A percentile compares a stretch with the other conserved stretches of the same genome.
Evolutionary conservation across 108 stramenopile species (phyloP).

Genomic region (Skeletonema marinoi): DNA sequence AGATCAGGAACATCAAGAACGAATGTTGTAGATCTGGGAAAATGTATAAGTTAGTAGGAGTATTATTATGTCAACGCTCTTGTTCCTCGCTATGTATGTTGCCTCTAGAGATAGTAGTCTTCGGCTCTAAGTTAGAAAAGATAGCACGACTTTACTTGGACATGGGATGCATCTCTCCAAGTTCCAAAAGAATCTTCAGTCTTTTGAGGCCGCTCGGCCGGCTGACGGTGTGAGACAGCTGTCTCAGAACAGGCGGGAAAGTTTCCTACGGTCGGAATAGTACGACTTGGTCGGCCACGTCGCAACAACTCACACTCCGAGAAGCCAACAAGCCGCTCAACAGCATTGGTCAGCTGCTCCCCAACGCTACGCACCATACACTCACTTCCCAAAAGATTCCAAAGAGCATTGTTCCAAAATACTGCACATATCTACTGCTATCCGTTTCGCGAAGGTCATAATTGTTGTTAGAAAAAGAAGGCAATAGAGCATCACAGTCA

Average conservation of each 20-base stretch:
- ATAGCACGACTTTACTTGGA: no score
- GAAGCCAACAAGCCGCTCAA: background rate
- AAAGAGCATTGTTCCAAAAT: background rate
- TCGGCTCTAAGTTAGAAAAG: no score
- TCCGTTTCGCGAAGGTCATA: background rate
- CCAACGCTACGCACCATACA: background rate
- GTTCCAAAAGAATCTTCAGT: background rate
- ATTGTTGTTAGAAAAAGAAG: background rate
- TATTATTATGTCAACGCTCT: background rate
- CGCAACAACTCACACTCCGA: background rate
- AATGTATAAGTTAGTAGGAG: background rate
- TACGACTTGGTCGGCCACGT: background rate
- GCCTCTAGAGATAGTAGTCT: no score
- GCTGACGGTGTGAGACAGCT: background rate
- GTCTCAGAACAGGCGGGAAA: background rate
- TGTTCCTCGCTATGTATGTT: background rate
- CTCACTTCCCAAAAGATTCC: background rate
- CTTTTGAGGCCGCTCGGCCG: background rate
- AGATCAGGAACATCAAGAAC: background rate
- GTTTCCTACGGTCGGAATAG: background rate
- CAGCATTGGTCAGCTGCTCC: background rate
- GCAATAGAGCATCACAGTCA: background rate
- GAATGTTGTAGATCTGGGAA: background rate
- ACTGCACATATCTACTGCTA: background rate
- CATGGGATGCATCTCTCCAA: no score